Evolutionary conservation across 208 protist genomes (phyloP), one percentile per base, ranked within the genome.

Genomic region (Acanthamoeba sp.): DNA sequence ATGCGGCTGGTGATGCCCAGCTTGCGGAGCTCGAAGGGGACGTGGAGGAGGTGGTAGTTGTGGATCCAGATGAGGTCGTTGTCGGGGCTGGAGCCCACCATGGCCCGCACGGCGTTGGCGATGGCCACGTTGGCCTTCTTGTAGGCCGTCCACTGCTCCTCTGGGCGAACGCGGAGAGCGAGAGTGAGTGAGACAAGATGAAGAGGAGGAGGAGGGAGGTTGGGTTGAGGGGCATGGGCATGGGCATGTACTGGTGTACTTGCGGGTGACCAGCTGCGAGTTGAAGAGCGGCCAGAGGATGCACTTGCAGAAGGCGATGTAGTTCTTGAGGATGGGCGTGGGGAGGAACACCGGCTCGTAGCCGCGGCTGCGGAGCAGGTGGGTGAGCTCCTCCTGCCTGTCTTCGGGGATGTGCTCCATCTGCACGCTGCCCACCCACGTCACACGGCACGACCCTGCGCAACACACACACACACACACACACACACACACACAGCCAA

Each of bases 51-150:
- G 59, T 91, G 85, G 71, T 91, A 91, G 59, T 91, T 71, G 42
- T 91, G 85, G 27, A 91, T 64, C 85, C 85, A 91, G 36, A 91
- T 73, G n/a, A 91, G 45, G 85, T 91, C 85, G n/a, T 91, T 50
- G 24, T 71, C 85, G 27, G 55, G 48, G 16, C 36, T 73, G 22
- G 50, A 9, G 12, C 55, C 42, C 22, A 38, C 22, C 48, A 91
- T 50, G 48, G 18, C 34, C 22, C 29, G 22, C 36, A 91, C 59
- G 12, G 85, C 59, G 16, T 91, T 71, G n/a, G 85, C 85, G 29
- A 91, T 73, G 10, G 34, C 38, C 24, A 7, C 29, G 38, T 91
- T 91, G 50, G 55, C 48, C 50, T 34, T 71, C 42, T 91, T 91
- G 52, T 91, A 91, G 1, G 85, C 85, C 24, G 29, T 62, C 85